phyloP scores from a whole-genome alignment of 306 rosid species.

The Cicer cuneatum region DNA sequence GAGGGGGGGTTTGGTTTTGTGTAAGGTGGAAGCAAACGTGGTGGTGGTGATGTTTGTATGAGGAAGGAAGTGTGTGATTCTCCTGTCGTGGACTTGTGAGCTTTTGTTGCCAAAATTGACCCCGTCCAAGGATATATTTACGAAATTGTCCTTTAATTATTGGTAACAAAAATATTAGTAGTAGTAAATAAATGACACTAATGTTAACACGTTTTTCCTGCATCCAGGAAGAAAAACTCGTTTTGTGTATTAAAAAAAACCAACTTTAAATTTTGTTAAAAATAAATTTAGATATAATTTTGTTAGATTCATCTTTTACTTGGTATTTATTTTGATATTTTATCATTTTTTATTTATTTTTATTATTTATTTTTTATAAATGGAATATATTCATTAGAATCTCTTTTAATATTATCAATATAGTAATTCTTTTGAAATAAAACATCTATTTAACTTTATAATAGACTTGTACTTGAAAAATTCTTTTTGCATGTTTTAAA shows the following conservation, averaged over 20 bases:
- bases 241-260: neutral
- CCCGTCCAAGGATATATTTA: neutral
- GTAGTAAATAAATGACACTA: neutral
- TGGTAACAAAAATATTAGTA: neutral
- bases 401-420: too few species aligned
- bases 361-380: too few species aligned
- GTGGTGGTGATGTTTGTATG: neutral
- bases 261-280: neutral
- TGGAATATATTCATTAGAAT: too few species aligned
- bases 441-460: too few species aligned
- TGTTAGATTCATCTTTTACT: too few species aligned
- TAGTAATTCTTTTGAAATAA: too few species aligned
- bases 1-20: neutral
- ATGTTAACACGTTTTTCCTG: neutral
- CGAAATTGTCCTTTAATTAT: neutral
- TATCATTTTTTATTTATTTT: too few species aligned
- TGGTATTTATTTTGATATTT: too few species aligned
- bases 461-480: too few species aligned
- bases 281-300: neutral
- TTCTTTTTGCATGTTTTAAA: too few species aligned
- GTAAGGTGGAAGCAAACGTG: constrained; percentile 12
- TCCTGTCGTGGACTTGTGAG: neutral
- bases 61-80: neutral
- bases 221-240: too few species aligned
- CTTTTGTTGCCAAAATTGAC: neutral